phyloP scores from a whole-genome alignment of 495 filamentous ascomycete species.

The Penicillium roqueforti region DNA sequence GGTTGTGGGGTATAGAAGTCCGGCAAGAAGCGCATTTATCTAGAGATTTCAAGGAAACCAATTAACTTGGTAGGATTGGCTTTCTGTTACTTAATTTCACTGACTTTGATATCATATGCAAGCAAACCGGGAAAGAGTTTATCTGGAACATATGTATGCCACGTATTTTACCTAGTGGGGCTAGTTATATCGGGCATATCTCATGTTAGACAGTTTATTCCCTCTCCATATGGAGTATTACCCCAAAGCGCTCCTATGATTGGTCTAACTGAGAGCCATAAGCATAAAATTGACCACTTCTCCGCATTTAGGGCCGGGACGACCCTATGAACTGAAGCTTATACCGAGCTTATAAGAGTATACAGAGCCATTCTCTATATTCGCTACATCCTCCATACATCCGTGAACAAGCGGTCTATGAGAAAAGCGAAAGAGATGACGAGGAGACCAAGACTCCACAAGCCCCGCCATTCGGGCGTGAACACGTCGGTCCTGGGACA shows the following conservation, averaged over 20 bases:
- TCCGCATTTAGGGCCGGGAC: conserved; percentile 4
- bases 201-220: no score
- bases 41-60: no score
- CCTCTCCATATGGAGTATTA: neutral
- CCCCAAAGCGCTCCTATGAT: neutral
- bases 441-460: conserved; percentile 10
- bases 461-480: conserved; percentile 30
- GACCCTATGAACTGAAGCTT: neutral
- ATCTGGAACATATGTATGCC: no score
- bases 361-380: no score
- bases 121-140: no score
- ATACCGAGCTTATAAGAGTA: no score
- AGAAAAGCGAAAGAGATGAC: neutral
- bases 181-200: no score
- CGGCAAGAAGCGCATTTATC: neutral
- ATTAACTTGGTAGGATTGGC: no score
- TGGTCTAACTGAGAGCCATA: neutral
- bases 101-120: no score
- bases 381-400: neutral
- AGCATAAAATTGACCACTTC: neutral
- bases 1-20: neutral
- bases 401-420: no score
- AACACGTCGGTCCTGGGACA: conserved; percentile 26
- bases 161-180: no score
- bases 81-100: no score